Evolutionary conservation across 352 stramenopile genomes (phyloP).

Genomic region (Globisporangium paddicum): DNA sequence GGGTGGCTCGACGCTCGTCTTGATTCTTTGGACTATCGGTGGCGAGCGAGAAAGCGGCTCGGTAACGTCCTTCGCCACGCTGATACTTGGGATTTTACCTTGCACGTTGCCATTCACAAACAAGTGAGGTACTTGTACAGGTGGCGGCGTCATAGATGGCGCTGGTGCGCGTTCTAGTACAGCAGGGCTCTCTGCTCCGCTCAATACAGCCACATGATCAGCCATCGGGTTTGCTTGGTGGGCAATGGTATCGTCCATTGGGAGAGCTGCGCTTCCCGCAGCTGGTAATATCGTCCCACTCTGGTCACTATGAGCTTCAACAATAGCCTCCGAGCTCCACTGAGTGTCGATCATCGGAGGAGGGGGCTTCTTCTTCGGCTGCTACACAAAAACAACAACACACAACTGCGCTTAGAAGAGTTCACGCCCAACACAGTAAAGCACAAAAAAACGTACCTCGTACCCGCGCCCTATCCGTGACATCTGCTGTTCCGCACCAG

Average conservation of each 20-base stretch:
- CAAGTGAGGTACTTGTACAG: not conserved
- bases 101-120: not conserved
- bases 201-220: not conserved
- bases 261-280: not conserved
- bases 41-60: not conserved
- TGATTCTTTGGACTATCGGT: conserved; percentile 1
- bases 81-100: not conserved
- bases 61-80: conserved; percentile 10
- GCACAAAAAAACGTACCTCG: conserved; percentile 1
- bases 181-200: not conserved
- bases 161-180: not conserved
- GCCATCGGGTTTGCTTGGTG: not conserved
- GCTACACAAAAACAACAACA: not conserved
- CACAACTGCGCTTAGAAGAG: not conserved
- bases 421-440: not conserved
- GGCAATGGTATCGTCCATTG: not conserved
- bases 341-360: conserved; percentile 11
- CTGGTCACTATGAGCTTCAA: not conserved
- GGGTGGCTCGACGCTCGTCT: conserved; percentile 29
- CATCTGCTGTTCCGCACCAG: not conserved
- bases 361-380: conserved; percentile 9
- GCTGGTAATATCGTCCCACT: not conserved
- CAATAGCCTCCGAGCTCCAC: not conserved
- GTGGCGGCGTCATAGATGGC: not conserved
- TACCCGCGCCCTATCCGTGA: conserved; percentile 6